A percentile compares a stretch with the other conserved stretches of the same genome.
phyloP scores from a whole-genome alignment of 495 filamentous ascomycete genomes.

The Neurospora pannonica region DNA sequence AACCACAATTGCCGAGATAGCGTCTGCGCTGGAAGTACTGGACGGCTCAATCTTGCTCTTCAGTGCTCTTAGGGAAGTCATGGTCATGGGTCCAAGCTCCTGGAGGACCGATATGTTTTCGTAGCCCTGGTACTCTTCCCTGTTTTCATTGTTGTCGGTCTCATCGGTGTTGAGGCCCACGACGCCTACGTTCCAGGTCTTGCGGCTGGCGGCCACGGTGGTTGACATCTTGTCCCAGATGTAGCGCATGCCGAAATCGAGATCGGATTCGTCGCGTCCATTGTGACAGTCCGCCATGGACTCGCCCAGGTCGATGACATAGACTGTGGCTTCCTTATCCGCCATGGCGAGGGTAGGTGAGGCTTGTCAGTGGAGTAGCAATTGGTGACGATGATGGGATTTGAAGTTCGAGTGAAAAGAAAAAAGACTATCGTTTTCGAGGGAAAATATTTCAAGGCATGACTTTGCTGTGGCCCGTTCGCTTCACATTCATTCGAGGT shows the following conservation, averaged over 20 bases:
- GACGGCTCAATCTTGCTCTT: constrained; percentile 57
- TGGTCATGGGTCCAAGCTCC: constrained; percentile 59
- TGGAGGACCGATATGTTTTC: constrained; percentile 68
- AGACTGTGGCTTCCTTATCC: constrained; percentile 88
- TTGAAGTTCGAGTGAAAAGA: not conserved
- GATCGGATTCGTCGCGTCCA: constrained; percentile 69
- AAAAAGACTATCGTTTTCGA: not conserved
- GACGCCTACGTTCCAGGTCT: constrained; percentile 71
- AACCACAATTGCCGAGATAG: constrained; percentile 75
- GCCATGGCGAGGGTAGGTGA: constrained; percentile 51
- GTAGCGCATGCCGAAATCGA: constrained; percentile 86
- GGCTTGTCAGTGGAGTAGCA: not conserved
- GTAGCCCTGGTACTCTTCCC: constrained; percentile 53
- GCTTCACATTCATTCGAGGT: not conserved
- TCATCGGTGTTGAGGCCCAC: constrained; percentile 75
- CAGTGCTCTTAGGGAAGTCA: constrained; percentile 59
- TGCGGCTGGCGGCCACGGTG: constrained; percentile 73
- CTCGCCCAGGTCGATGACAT: constrained; percentile 75
- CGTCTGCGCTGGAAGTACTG: constrained; percentile 52
- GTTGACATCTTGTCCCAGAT: constrained; percentile 92
- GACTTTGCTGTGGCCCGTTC: not conserved
- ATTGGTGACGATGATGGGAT: not conserved
- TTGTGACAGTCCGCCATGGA: constrained; percentile 71
- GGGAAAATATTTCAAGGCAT: not conserved
- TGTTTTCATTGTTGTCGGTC: constrained; percentile 56